phyloP scores from a whole-genome alignment of 257 asterid genomes.

The Cynanchum wilfordii region DNA sequence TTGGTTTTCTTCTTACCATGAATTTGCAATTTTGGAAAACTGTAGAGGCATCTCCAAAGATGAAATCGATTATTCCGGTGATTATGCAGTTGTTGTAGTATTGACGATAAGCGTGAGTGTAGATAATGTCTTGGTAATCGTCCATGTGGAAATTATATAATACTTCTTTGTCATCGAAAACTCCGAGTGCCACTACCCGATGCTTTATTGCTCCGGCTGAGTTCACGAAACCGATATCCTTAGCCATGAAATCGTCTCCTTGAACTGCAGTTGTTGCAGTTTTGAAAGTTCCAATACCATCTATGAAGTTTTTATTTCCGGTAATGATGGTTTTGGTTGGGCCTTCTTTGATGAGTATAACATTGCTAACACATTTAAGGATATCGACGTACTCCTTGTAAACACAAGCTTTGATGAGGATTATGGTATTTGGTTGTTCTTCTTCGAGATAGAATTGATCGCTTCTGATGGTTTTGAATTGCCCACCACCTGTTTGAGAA shows the following conservation, averaged over 20 bases:
- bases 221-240: slow-evolving; percentile 72
- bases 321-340: slow-evolving; percentile 36
- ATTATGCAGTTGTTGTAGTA: slow-evolving; percentile 62
- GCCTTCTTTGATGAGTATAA: slow-evolving; percentile 38
- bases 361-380: slow-evolving; percentile 12
- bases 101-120: slow-evolving; percentile 66
- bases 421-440: slow-evolving; percentile 19
- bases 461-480: slow-evolving; percentile 29
- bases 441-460: slow-evolving; percentile 10
- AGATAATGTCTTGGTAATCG: slow-evolving; percentile 71
- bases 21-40: slow-evolving; percentile 59
- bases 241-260: slow-evolving; percentile 58
- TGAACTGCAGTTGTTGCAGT: slow-evolving; percentile 50
- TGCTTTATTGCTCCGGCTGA: slow-evolving; percentile 59
- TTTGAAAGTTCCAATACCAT: slow-evolving; percentile 27
- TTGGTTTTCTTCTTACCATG: slow-evolving; percentile 55
- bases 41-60: slow-evolving; percentile 69
- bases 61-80: slow-evolving; percentile 70
- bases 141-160: slow-evolving; percentile 62
- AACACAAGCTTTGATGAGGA: slow-evolving; percentile 34
- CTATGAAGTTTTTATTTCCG: slow-evolving; percentile 25
- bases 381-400: slow-evolving; percentile 25
- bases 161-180: slow-evolving; percentile 52
- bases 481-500: slow-evolving; percentile 43
- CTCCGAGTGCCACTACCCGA: slow-evolving; percentile 74